phyloP scores from a whole-genome alignment of 2,329 filamentous ascomycete species.

The Metarhizium sp. region DNA sequence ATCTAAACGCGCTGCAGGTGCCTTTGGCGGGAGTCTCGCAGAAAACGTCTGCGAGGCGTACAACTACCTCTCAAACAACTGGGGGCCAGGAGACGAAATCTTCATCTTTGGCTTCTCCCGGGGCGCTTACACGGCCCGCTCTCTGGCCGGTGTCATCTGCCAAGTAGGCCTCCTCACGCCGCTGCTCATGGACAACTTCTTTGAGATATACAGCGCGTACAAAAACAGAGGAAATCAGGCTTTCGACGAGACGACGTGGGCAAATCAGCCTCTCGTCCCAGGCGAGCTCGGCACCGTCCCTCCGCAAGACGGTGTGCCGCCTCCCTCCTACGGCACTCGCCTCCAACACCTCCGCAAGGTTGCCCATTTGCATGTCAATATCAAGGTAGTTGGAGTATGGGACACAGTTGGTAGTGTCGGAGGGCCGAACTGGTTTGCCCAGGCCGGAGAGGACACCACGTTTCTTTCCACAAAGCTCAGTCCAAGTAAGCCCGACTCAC shows the following conservation, averaged over 20 bases:
- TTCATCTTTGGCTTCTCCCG: slow-evolving; percentile 21
- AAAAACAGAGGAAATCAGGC: not conserved
- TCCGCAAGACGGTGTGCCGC: not conserved
- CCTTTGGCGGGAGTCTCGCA: slow-evolving; percentile 17
- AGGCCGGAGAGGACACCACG: not conserved
- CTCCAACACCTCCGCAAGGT: not conserved
- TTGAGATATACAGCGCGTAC: not conserved
- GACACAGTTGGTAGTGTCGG: slow-evolving; percentile 18
- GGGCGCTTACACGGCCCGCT: slow-evolving; percentile 22
- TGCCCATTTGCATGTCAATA: not conserved
- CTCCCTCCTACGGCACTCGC: not conserved
- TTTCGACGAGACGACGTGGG: not conserved
- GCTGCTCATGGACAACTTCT: not conserved
- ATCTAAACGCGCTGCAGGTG: not conserved
- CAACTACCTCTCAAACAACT: slow-evolving; percentile 27
- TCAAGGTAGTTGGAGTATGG: slow-evolving; percentile 6
- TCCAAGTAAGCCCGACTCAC: slow-evolving; percentile 10
- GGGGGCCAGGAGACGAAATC: slow-evolving; percentile 20
- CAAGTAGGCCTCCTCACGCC: slow-evolving; percentile 2
- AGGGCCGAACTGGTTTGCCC: slow-evolving; percentile 12
- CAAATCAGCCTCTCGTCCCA: not conserved
- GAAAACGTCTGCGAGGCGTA: slow-evolving; percentile 26
- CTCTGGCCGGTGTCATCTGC: slow-evolving; percentile 14
- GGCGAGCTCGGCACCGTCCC: not conserved
- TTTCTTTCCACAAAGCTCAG: slow-evolving; percentile 8